Conservation (phyloP, 805 yeast species). For the Scheffersomyces spartinae region DNA sequence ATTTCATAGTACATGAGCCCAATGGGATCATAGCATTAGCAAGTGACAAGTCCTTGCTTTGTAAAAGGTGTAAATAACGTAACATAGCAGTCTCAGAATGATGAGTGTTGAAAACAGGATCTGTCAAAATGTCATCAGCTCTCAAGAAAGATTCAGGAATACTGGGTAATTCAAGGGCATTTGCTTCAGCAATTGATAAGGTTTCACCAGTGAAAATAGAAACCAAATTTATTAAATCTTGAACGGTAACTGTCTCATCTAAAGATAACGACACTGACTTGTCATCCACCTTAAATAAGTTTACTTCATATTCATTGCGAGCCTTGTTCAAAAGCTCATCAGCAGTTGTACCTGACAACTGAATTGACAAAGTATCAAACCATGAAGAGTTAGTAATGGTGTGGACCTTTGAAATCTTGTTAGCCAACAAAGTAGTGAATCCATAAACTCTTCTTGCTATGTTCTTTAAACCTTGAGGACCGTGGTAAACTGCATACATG, state of each 20-base stretch:
- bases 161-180: constrained; percentile 29
- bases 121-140: constrained; percentile 48
- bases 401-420: constrained; percentile 35
- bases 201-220: constrained; percentile 44
- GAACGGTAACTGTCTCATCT: constrained; percentile 74
- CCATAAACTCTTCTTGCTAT: constrained; percentile 75
- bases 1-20: constrained; percentile 97
- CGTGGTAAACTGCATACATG: constrained; percentile 93
- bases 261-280: constrained; percentile 61
- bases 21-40: constrained; percentile 96
- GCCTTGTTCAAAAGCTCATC: constrained; percentile 49
- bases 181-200: constrained; percentile 6
- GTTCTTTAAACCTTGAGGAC: constrained; percentile 70
- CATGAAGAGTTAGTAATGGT: constrained; percentile 46
- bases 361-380: constrained; percentile 81
- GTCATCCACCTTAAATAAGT: constrained; percentile 59
- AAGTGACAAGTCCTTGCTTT: constrained; percentile 77
- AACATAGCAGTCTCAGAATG: constrained; percentile 94
- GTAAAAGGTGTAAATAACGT: constrained; percentile 78
- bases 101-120: constrained; percentile 73
- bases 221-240: constrained; percentile 48
- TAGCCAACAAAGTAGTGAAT: constrained; percentile 61
- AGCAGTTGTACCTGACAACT: constrained; percentile 38
- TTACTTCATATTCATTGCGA: constrained; percentile 51
- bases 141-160: constrained; percentile 41